phyloP scores from a whole-genome alignment of 345 rosid genomes.

The Ceriops decandra region DNA sequence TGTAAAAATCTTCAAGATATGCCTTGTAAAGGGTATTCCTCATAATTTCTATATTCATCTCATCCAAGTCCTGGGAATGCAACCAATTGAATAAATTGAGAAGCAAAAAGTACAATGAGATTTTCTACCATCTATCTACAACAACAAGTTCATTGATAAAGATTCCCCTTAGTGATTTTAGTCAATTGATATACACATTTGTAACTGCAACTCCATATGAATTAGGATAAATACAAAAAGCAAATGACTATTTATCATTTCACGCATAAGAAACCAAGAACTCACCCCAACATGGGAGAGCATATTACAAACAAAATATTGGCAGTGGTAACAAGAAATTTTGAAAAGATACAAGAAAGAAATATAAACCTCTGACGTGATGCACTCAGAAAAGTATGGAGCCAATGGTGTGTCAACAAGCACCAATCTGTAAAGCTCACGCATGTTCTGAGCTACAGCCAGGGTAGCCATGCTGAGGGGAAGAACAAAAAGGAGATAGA shows the following conservation, averaged over 20 bases:
- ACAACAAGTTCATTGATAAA: too few relatives aligned
- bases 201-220: too few relatives aligned
- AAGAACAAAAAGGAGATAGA: not conserved
- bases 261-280: too few relatives aligned
- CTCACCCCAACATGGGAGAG: too few relatives aligned
- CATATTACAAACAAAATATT: too few relatives aligned
- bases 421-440: constrained; percentile 95
- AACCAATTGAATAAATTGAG: not conserved
- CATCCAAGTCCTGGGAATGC: constrained; percentile 76
- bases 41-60: constrained; percentile 53
- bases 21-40: constrained; percentile 27
- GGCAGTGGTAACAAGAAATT: not conserved
- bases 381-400: constrained; percentile 96
- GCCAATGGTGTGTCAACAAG: constrained; percentile 99
- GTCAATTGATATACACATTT: too few relatives aligned
- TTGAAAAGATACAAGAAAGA: not conserved
- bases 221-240: too few relatives aligned
- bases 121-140: too few relatives aligned
- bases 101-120: not conserved
- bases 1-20: constrained; percentile 85
- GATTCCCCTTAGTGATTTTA: too few relatives aligned
- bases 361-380: constrained; percentile 79
- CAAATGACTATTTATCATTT: too few relatives aligned
- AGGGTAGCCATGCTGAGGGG: constrained; percentile 80
- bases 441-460: constrained; percentile 98